Evolutionary conservation across 768 basidiomycete genomes (phyloP), one percentile per base, ranked within the genome.

Genomic region (Mycena maculata): DNA sequence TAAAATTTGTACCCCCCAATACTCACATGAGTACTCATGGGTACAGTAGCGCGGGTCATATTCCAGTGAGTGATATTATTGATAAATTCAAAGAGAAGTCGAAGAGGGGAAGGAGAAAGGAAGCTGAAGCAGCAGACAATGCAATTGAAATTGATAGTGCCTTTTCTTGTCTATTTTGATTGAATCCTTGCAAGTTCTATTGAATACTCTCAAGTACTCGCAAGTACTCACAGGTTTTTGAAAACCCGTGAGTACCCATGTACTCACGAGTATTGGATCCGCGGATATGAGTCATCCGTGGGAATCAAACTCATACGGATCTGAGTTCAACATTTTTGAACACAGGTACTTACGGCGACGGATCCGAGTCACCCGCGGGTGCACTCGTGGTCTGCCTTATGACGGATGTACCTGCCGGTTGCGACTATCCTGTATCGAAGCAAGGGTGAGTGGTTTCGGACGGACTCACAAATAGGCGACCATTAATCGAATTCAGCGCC

Each of bases 351-450:
- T 23, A 33, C 22, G 4, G 23, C 25, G 23, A 56, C 54, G 41
- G 54, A 56, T 44, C 54, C 25, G 39, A 42, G 54, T 44, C 25
- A 56, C 53, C 53, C 53, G 38, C 38, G 38, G 30, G 53, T 54
- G 36, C 36, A 54, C 53, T 54, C 53, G 36, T 54, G 53, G 38
- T 9, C 39, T 54, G 53, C 53, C 53, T 38, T 41, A 54, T 20
- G 13, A 2, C n/a, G n/a, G n/a, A n/a, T n/a, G n/a, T n/a, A n/a
- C n/a, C n/a, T n/a, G n/a, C n/a, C n/a, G 47, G 45, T 10, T 60
- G 64, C 22, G 18, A 36, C 7, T 60, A 44, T 47, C 28, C 41
- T 1, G 25, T 66, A 10, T 45, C 49, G 12, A 36, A 45, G 25
- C 22, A 25, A 18, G 60, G 28, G 64, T 60, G 30, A 25, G 57